phyloP scores from a whole-genome alignment of 1,284 basidiomycete species.

The Vanrija sp. region DNA sequence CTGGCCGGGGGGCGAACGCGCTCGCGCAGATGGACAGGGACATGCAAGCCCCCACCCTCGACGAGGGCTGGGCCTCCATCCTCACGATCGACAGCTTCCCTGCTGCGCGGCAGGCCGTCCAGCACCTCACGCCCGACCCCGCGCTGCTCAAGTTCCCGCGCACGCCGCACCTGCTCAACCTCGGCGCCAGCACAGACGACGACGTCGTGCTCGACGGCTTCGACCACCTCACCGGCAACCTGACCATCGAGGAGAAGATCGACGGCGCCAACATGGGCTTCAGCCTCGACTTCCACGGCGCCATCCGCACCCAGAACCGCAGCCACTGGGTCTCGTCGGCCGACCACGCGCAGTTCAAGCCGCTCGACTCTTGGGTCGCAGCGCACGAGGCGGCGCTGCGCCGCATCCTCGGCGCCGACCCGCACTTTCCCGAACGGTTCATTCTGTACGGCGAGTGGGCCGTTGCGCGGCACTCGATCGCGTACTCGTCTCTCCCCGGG shows the following conservation, averaged over 20 bases:
- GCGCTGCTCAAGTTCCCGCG: conserved; percentile 59
- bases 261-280: conserved; percentile 67
- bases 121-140: conserved; percentile 50
- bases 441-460: conserved; percentile 64
- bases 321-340: conserved; percentile 59
- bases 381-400: conserved; percentile 30
- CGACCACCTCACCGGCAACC: conserved; percentile 22
- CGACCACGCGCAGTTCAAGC: conserved; percentile 60
- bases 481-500: conserved; percentile 56
- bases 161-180: conserved; percentile 58
- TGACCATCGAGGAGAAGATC: conserved; percentile 61
- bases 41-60: conserved; percentile 52
- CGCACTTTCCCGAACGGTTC: conserved; percentile 57
- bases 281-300: conserved; percentile 55
- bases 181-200: conserved; percentile 58
- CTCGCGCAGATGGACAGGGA: conserved; percentile 56
- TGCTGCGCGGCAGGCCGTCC: conserved; percentile 50
- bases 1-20: conserved; percentile 58
- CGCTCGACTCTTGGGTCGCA: conserved; percentile 57
- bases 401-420: conserved; percentile 54
- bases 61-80: conserved; percentile 55
- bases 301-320: conserved; percentile 60
- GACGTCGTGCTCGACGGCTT: conserved; percentile 49
- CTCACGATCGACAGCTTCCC: conserved; percentile 51
- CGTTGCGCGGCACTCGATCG: conserved; percentile 60